phyloP scores from a whole-genome alignment of 805 yeast genomes.

The Sugiyamaella americana region DNA sequence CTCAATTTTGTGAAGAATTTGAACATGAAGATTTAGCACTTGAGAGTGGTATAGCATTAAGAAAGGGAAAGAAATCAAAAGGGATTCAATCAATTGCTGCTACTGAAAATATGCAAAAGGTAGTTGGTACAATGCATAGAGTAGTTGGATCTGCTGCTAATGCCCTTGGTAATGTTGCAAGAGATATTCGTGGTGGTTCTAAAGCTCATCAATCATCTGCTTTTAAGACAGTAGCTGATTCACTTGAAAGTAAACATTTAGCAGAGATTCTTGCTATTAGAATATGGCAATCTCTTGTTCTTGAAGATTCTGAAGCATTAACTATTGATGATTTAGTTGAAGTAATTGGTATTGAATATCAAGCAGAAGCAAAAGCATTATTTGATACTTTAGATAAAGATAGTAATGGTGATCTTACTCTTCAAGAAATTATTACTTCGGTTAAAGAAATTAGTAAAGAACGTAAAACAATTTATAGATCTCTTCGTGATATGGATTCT shows the following conservation, averaged over 20 bases:
- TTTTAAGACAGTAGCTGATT: constrained; percentile 29
- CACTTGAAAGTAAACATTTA: constrained; percentile 26
- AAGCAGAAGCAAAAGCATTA: constrained; percentile 29
- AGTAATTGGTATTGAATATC: constrained; percentile 28
- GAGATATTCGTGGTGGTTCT: constrained; percentile 20
- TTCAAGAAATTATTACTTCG: constrained; percentile 33
- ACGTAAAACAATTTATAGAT: constrained; percentile 30
- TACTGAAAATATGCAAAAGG: constrained; percentile 20
- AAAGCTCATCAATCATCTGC: constrained; percentile 5
- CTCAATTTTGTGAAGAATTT: constrained; percentile 32
- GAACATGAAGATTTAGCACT: constrained; percentile 32
- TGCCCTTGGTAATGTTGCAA: constrained; percentile 21
- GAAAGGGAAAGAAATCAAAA: constrained; percentile 9
- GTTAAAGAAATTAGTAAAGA: constrained; percentile 33
- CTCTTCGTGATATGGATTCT: constrained; percentile 36
- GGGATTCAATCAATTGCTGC: constrained; percentile 15
- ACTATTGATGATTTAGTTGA: constrained; percentile 30
- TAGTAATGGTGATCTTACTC: constrained; percentile 32
- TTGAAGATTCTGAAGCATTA: constrained; percentile 33
- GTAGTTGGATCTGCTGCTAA: constrained; percentile 28
- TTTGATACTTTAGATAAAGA: constrained; percentile 33
- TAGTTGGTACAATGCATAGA: constrained; percentile 24
- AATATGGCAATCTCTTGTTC: constrained; percentile 38
- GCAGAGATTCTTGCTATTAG: constrained; percentile 33
- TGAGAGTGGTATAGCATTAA: constrained; percentile 22